Base-by-base conservation (phyloP, 192 early-diverging fungal genomes). In the Obelidium mucronatum region DNA sequence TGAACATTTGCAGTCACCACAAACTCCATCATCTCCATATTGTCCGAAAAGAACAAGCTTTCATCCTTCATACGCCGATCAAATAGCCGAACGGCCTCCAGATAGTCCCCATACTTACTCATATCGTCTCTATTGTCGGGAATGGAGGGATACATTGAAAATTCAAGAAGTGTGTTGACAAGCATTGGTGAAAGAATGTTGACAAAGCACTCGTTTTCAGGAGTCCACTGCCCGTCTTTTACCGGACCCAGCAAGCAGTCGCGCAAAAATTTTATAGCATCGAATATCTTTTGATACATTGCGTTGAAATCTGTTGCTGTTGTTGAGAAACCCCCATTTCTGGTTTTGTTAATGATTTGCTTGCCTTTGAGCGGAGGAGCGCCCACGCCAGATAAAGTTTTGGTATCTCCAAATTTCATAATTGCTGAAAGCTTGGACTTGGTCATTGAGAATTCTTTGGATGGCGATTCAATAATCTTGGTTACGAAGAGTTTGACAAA, bases 141-240 rank as follows among this genome's bases (percentile, higher is more conserved):
- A 52, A 74, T 74, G 15, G 72, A 74, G 1, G 72, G 72, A 33
- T 5, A 22, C 37, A 74, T 19, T 1, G 19, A 42, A 15, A 40
- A 37, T 28, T 22, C 13, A 5, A 42, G 33, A 24, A 74, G 56
- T 31, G 26, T 58, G 15, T 26, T 17, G 26, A 74, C 19, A 13
- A 74, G 8, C 28, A 63, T 17, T 1, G 72, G 60, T 6, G 31
- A 42, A 33, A 74, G 17, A 37, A 74, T 51, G 40, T 60, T 4
- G 3, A 63, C 56, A 63, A 74, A 74, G 72, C 42, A 54, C 40
- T 74, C 39, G 33, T 63, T 48, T 74, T 74, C 72, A 28, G 72
- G 58, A 13, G 56, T 74, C 72, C 72, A 74, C 31, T 74, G 58
- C n/a, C 24, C 53, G 3, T 2, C 33, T n/a, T 19, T 30, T 13